A percentile compares a stretch with the other conserved stretches of the same genome.
Conservation (phyloP, 2,329 filamentous ascomycete species). For the Fusarium chlamydosporum region DNA sequence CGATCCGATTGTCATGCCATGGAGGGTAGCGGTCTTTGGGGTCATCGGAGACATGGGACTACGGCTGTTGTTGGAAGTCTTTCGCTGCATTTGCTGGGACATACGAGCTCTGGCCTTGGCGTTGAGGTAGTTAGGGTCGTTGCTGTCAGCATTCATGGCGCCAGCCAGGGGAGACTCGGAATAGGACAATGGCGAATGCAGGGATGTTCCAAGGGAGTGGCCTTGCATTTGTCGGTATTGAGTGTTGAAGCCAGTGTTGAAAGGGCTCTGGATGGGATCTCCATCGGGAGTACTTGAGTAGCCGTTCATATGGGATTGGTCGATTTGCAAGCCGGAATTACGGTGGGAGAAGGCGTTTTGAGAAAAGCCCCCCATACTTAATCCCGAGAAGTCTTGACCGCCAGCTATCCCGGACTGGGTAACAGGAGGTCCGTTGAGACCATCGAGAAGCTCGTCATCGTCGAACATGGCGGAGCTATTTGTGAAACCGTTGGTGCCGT, state of each 20-base stretch:
- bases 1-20: conserved; percentile 75
- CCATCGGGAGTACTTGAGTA: conserved; percentile 95
- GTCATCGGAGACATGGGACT: conserved; percentile 77
- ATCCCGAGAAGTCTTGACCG: conserved; percentile 69
- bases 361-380: conserved; percentile 69
- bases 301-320: conserved; percentile 79
- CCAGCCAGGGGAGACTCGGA: conserved; percentile 59
- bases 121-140: conserved; percentile 72
- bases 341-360: conserved; percentile 71
- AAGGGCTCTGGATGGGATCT: conserved; percentile 92
- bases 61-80: conserved; percentile 79
- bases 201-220: conserved; percentile 68
- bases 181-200: conserved; percentile 60
- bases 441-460: conserved; percentile 90
- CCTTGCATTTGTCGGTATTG: conserved; percentile 80
- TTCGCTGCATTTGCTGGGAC: conserved; percentile 76
- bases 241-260: conserved; percentile 82
- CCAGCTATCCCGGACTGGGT: conserved; percentile 65
- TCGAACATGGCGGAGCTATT: conserved; percentile 83
- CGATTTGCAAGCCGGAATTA: conserved; percentile 59
- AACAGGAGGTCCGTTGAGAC: conserved; percentile 71
- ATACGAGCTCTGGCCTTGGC: conserved; percentile 72
- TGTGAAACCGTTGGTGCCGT: conserved; percentile 79
- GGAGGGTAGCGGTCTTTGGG: conserved; percentile 84
- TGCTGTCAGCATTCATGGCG: conserved; percentile 65